Evolutionary conservation across 257 asterid species (phyloP).

Genomic region (Solanum pennellii): DNA sequence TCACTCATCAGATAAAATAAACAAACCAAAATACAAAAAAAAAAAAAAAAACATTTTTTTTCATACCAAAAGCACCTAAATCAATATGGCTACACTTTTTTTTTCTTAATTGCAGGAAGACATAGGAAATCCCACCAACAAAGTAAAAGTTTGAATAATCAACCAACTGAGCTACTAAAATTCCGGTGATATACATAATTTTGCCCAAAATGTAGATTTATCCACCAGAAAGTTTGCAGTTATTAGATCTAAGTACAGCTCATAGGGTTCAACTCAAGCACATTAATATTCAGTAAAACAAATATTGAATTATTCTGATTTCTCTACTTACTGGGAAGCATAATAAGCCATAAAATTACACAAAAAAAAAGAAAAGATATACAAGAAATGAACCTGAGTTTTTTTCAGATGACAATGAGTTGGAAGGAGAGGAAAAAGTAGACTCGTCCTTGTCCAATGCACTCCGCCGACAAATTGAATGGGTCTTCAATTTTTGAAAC

Average conservation of each 20-base stretch:
- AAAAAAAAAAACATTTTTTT: neutral
- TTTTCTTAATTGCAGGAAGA: neutral
- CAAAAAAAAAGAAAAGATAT: neutral
- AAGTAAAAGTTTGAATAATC: neutral
- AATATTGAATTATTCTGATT: neutral
- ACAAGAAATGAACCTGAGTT: neutral
- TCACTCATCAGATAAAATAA: neutral
- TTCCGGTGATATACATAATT: neutral
- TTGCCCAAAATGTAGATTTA: neutral
- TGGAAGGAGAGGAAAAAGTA: neutral
- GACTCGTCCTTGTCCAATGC: neutral
- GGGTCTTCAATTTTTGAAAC: neutral
- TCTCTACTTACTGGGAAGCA: neutral
- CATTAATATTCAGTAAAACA: neutral
- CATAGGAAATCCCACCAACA: neutral
- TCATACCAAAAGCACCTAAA: neutral
- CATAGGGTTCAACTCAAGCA: neutral
- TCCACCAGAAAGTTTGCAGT: neutral
- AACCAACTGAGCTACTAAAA: neutral
- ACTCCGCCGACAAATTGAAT: neutral
- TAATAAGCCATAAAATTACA: neutral
- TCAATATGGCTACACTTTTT: neutral
- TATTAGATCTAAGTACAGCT: neutral
- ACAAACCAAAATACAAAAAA: neutral
- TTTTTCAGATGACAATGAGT: neutral